phyloP scores from a whole-genome alignment of 345 rosid species.

The Populus euphratica region DNA sequence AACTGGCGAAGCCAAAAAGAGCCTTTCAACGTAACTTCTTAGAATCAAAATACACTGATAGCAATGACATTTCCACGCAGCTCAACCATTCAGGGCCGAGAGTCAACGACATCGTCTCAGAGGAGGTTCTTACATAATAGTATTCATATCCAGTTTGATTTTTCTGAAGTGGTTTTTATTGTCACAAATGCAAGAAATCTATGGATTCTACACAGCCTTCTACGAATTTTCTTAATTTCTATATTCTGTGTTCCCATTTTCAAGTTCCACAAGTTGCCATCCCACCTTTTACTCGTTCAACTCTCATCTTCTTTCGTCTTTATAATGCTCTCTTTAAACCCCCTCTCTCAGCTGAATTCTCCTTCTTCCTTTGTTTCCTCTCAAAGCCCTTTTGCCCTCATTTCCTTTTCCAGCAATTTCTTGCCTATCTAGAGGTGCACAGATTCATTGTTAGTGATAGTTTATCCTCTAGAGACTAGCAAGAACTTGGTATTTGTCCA shows the following conservation, averaged over 20 bases:
- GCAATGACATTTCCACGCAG: not conserved
- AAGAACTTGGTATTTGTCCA: conserved; percentile 11
- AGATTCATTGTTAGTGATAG: not conserved
- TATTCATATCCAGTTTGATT: too few species aligned
- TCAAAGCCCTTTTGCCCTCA: not conserved
- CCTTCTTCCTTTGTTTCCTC: not conserved
- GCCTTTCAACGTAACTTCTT: too few species aligned
- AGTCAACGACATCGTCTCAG: not conserved
- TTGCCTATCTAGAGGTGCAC: not conserved
- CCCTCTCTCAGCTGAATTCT: conserved; percentile 4
- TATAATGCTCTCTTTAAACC: not conserved
- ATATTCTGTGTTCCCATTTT: not conserved
- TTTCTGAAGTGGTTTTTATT: too few species aligned
- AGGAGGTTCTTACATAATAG: not conserved
- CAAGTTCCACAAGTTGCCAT: not conserved
- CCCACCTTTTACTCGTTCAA: conserved; percentile 27
- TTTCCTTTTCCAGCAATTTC: not conserved
- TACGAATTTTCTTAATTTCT: not conserved
- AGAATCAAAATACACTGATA: not conserved
- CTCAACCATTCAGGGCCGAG: not conserved
- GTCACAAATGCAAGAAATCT: too few species aligned
- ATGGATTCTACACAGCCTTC: not conserved
- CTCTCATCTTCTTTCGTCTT: not conserved
- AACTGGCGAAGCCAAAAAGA: too few species aligned
- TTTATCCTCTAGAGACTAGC: not conserved